These are phyloP conservation scores for Gaeumannomyces sp. DNA, from an alignment of 2,329 filamentous ascomycete species.

Conservation along the genomic window DNA sequence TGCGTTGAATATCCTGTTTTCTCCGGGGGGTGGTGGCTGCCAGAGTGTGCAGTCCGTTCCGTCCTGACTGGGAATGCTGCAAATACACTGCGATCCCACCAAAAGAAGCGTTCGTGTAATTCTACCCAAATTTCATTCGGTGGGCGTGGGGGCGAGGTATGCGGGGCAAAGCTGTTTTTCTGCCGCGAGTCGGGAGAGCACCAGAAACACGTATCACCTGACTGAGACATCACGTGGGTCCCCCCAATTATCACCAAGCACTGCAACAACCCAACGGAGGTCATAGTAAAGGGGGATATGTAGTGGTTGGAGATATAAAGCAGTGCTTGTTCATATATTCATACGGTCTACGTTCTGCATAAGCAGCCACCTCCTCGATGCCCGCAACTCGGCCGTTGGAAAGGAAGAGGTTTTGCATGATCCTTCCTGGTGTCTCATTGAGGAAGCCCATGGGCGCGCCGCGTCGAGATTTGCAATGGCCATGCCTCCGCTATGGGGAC, in stretches of 20 bases:
- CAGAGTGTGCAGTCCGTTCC: background rate
- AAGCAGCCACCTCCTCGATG: background rate
- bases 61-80: background rate
- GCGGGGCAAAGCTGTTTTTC: background rate
- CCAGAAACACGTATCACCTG: background rate
- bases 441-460: background rate
- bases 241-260: background rate
- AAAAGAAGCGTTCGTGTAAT: background rate
- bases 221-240: background rate
- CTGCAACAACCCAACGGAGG: background rate
- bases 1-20: background rate
- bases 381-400: background rate
- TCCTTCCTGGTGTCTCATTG: background rate
- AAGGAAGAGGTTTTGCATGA: background rate
- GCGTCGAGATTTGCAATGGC: background rate
- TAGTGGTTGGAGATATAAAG: background rate
- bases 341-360: background rate
- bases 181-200: background rate
- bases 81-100: background rate
- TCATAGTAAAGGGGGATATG: too few species aligned
- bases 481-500: background rate
- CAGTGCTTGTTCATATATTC: background rate
- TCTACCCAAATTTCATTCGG: background rate
- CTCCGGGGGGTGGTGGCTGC: background rate
- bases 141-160: slow-evolving; percentile 6